phyloP scores from a whole-genome alignment of 768 basidiomycete genomes.

The Podaxis mareebaensis region DNA sequence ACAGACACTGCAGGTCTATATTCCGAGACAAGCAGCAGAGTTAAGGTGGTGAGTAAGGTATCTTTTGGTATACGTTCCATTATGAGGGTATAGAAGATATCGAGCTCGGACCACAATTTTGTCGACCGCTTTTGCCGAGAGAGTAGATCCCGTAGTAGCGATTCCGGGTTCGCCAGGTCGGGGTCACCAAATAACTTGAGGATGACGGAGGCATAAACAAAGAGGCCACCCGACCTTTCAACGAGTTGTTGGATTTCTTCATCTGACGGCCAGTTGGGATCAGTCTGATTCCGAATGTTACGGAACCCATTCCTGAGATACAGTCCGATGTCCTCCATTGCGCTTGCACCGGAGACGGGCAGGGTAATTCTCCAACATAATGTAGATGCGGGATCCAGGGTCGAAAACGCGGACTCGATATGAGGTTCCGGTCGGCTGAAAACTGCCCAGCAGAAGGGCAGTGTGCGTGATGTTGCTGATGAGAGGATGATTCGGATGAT shows the following conservation, averaged over 20 bases:
- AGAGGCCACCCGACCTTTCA: constrained; percentile 23
- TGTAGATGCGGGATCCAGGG: not conserved
- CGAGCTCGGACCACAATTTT: not conserved
- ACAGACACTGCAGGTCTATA: too few species aligned
- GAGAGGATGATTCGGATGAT: constrained; percentile 7
- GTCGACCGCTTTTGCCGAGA: not conserved
- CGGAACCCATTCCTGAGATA: constrained; percentile 18
- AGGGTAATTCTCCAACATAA: too few species aligned
- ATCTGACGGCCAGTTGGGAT: constrained; percentile 22
- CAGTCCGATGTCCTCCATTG: constrained; percentile 19
- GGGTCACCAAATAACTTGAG: constrained; percentile 23
- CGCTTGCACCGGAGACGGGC: too few species aligned
- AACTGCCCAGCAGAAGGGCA: constrained; percentile 23
- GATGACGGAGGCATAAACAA: constrained; percentile 27
- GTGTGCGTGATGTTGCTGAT: not conserved
- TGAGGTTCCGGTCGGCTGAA: constrained; percentile 27
- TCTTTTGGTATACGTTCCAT: not conserved
- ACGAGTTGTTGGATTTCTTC: constrained; percentile 21
- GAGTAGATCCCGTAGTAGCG: not conserved
- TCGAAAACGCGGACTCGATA: constrained; percentile 16
- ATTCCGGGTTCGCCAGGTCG: not conserved
- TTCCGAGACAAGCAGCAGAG: too few species aligned
- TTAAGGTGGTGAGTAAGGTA: too few species aligned
- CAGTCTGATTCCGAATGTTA: constrained; percentile 8
- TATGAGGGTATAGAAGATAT: not conserved